Evolutionary conservation across 1,284 basidiomycete species (phyloP), one percentile per base, ranked within the genome.

Genomic region (Gymnopus androsaceus): DNA sequence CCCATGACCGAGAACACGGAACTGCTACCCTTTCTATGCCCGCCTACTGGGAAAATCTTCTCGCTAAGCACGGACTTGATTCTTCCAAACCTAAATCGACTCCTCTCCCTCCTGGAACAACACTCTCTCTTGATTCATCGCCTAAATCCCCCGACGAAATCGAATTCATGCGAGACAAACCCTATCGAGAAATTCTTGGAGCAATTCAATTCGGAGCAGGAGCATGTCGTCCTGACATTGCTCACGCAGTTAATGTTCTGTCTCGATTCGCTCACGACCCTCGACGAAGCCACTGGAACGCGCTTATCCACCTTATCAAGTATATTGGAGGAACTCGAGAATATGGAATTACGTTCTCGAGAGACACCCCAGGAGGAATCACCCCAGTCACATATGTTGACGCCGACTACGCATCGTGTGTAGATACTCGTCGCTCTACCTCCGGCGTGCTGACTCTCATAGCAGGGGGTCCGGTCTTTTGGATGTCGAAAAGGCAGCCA

Each of bases 341-440:
- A 34, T 61, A 64, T 31, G 58, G 58, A 2, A 52, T 74, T 7
- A 68, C 63, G 1, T 73, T 69, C 37, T n/a, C 19, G 25, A 49
- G 41, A 54, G 11, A 52, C 27, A 12, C 27, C 46, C 37, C 12
- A 8, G 12, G 49, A 8, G 12, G 49, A 2, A 19, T 74, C 9
- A 57, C 63, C n/a, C 64, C 64, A 0, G 56, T 64, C 8, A 70
- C 69, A 1, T 79, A 69, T 55, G 65, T 66, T 1, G 76, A 79
- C 51, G 63, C 75, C 0, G 71, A 78, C 57, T 74, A 63, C 51
- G 74, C 60, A 2, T 68, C 62, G 1, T 64, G 67, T 56, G 21
- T 57, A 0, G 61, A 67, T 30, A 66, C 66, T 37, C 47, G 66
- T 0, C 56, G 63, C 1, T 75, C 72, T 0, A 70, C 63, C 0